A percentile compares a stretch with the other conserved stretches of the same genome.
phyloP scores from a whole-genome alignment of 371 early-diverging fungal species.

The Mortierella sp. region DNA sequence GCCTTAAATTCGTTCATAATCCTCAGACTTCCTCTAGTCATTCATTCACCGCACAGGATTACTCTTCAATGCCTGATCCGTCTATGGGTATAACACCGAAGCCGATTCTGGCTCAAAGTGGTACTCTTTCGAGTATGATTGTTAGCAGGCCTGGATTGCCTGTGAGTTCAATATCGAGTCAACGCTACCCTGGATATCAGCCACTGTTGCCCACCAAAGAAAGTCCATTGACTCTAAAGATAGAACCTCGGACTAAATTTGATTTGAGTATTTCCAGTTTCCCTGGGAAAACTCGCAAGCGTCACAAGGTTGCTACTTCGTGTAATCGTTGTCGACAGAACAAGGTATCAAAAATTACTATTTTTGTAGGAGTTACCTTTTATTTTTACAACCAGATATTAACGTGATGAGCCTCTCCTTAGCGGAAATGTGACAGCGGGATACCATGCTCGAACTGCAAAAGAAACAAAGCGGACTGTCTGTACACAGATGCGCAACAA shows the following conservation, averaged over 20 bases:
- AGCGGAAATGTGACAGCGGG: constrained; percentile 55
- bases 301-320: constrained; percentile 54
- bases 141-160: not conserved
- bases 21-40: not conserved
- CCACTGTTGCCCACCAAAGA: constrained; percentile 32
- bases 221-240: constrained; percentile 24
- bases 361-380: not conserved
- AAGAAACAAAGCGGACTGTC: constrained; percentile 48
- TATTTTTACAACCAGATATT: not conserved
- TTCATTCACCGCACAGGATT: constrained; percentile 13
- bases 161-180: not conserved
- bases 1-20: not conserved
- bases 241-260: constrained; percentile 22
- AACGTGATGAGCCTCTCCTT: not conserved
- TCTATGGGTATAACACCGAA: not conserved
- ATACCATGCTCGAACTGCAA: constrained; percentile 56
- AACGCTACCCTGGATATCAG: constrained; percentile 9
- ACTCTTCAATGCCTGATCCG: constrained; percentile 25
- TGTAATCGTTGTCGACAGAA: constrained; percentile 56
- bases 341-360: constrained; percentile 23
- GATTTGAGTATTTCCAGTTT: constrained; percentile 26
- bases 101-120: not conserved
- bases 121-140: not conserved
- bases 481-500: constrained; percentile 54
- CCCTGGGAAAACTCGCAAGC: constrained; percentile 46